Evolutionary conservation across 805 yeast genomes (phyloP).

Genomic region (Ogataea paradorogensis): DNA sequence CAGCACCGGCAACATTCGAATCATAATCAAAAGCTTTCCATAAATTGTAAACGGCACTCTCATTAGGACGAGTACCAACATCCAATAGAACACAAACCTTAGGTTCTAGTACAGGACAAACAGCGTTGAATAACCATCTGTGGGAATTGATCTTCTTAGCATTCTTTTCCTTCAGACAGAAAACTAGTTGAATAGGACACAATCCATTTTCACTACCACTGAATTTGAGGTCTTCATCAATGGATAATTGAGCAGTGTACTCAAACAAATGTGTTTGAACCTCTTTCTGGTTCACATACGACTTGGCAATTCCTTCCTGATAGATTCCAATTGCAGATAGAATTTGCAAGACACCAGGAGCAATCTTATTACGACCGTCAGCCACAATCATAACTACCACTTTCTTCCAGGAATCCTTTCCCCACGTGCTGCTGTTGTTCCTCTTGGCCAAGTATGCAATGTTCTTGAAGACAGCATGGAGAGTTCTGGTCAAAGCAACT

Average conservation of each 20-base stretch:
- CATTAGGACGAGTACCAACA: slow-evolving; percentile 97
- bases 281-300: slow-evolving; percentile 84
- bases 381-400: slow-evolving; percentile 88
- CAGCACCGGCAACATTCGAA: slow-evolving; percentile 97
- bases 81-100: slow-evolving; percentile 85
- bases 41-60: slow-evolving; percentile 80
- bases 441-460: slow-evolving; percentile 84
- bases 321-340: slow-evolving; percentile 94
- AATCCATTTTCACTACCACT: slow-evolving; percentile 86
- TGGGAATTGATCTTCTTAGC: slow-evolving; percentile 95
- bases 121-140: slow-evolving; percentile 94
- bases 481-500: slow-evolving; percentile 81
- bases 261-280: slow-evolving; percentile 95
- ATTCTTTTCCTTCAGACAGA: slow-evolving; percentile 89
- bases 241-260: slow-evolving; percentile 91
- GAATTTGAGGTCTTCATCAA: slow-evolving; percentile 85
- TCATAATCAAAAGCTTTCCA: slow-evolving; percentile 98
- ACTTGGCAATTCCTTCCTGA: slow-evolving; percentile 96
- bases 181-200: slow-evolving; percentile 91
- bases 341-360: slow-evolving; percentile 80
- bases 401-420: slow-evolving; percentile 95
- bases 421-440: slow-evolving; percentile 85
- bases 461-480: slow-evolving; percentile 92
- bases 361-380: slow-evolving; percentile 90
- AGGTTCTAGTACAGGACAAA: slow-evolving; percentile 89